phyloP scores from a whole-genome alignment of 1,284 basidiomycete genomes.

The Malassezia obtusa region DNA sequence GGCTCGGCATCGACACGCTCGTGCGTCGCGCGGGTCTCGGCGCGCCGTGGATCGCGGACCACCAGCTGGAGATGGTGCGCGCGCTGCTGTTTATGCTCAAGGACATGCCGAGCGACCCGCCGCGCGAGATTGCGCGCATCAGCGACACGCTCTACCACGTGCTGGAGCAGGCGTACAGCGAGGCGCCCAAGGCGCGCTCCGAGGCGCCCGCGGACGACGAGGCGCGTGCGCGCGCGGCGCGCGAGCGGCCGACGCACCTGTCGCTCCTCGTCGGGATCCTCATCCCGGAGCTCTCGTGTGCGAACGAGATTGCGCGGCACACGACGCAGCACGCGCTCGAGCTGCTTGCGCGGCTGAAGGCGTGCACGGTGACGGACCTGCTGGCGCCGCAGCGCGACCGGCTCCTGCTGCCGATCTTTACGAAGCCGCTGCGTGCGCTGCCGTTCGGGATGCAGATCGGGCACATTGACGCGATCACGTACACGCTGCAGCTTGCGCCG shows the following conservation, averaged over 20 bases:
- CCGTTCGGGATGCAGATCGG: conserved; percentile 95
- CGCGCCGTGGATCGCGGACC: conserved; percentile 65
- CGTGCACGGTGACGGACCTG: conserved; percentile 65
- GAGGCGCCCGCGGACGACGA: conserved; percentile 18
- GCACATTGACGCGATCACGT: conserved; percentile 93
- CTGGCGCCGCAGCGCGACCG: conserved; percentile 77
- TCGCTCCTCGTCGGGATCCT: conserved; percentile 67
- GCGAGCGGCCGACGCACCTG: conserved; percentile 32
- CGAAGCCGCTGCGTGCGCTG: conserved; percentile 89
- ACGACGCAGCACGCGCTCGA: conserved; percentile 75
- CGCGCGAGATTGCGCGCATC: conserved; percentile 70
- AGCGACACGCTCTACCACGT: conserved; percentile 68
- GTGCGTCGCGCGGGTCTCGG: conserved; percentile 54
- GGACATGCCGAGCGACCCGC: conserved; percentile 84
- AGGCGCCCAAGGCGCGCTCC: conserved; percentile 16
- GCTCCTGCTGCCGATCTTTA: conserved; percentile 79
- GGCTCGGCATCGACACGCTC: conserved; percentile 43
- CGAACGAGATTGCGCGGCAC: conserved; percentile 74
- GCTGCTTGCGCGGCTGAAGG: conserved; percentile 66
- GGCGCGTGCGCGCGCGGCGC: conserved; percentile 7
- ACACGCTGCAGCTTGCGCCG: conserved; percentile 68
- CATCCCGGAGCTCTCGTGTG: conserved; percentile 77
- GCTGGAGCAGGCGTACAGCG: conserved; percentile 52
- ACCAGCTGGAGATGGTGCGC: conserved; percentile 81
- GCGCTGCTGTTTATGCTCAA: conserved; percentile 88